These are phyloP conservation scores for Talaromyces sp. DNA, from an alignment of 2,329 filamentous ascomycete genomes.

Conservation along the genomic window DNA sequence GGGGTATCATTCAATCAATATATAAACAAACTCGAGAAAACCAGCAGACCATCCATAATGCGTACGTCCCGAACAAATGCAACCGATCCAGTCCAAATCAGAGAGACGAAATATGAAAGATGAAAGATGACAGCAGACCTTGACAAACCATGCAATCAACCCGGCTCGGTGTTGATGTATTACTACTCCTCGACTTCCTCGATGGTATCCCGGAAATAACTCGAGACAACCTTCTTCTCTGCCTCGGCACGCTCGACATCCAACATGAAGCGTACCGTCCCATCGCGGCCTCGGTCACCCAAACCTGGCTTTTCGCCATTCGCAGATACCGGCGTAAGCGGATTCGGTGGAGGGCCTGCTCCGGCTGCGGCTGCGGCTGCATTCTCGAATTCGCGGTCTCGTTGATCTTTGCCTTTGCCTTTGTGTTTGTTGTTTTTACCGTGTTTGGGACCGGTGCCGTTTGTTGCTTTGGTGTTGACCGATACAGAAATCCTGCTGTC, in stretches of 20 bases:
- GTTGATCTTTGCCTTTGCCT: constrained; percentile 26
- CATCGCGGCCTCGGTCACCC: constrained; percentile 54
- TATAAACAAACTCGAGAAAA: not conserved
- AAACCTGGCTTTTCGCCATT: constrained; percentile 43
- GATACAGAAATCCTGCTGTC: constrained; percentile 19
- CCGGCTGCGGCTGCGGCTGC: constrained; percentile 13
- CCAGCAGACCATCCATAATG: not conserved
- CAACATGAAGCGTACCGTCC: constrained; percentile 85
- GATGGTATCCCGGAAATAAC: constrained; percentile 71
- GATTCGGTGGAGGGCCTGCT: constrained; percentile 21
- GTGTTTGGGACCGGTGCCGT: constrained; percentile 15
- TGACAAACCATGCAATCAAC: not conserved
- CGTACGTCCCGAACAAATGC: not conserved
- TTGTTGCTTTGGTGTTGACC: constrained; percentile 1
- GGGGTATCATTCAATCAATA: constrained; percentile 15
- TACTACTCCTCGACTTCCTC: constrained; percentile 57
- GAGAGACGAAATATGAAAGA: not conserved
- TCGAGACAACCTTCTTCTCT: constrained; percentile 65
- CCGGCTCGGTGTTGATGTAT: not conserved
- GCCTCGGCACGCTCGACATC: constrained; percentile 69
- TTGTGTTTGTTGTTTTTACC: constrained; percentile 25
- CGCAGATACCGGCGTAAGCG: constrained; percentile 46
- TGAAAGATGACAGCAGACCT: not conserved
- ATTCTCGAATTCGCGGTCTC: constrained; percentile 16
- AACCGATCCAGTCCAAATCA: not conserved